These are phyloP conservation scores for Erysimum cheiranthoides DNA, from an alignment of 345 rosid species.

Conservation along the genomic window DNA sequence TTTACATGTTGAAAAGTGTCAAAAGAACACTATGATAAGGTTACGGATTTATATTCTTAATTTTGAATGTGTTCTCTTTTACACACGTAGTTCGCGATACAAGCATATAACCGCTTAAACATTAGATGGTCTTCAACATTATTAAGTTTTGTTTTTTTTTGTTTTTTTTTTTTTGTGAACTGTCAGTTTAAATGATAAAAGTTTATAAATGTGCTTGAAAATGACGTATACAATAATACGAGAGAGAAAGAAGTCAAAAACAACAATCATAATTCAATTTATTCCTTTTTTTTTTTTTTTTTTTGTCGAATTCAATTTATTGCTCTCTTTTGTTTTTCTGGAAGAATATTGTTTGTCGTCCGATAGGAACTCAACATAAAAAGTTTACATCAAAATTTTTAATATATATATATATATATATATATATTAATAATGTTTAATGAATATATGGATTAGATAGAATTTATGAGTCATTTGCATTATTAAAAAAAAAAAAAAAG, in stretches of 20 bases:
- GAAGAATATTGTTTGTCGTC: conserved; percentile 43
- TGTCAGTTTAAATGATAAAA: conserved; percentile 7
- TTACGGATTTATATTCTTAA: neutral
- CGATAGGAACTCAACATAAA: conserved; percentile 39
- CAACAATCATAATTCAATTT: conserved; percentile 28
- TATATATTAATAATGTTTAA: conserved; percentile 5
- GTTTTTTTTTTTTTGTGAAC: neutral
- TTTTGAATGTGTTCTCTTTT: neutral
- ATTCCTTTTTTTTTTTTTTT: too few species aligned
- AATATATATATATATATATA: too few species aligned
- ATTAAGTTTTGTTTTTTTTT: too few species aligned
- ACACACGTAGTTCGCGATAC: too few species aligned
- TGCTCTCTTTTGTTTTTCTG: conserved; percentile 25
- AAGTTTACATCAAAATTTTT: conserved; percentile 16
- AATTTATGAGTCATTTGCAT: conserved; percentile 34
- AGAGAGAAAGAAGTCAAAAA: conserved; percentile 17
- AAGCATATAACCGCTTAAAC: too few species aligned
- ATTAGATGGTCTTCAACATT: too few species aligned
- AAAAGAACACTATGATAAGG: neutral
- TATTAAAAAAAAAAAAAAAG: conserved; percentile 22
- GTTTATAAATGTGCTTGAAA: conserved; percentile 33
- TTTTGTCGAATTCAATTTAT: too few species aligned
- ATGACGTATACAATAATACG: conserved; percentile 29
- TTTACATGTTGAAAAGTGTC: neutral
- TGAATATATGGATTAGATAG: conserved; percentile 39